Base-by-base conservation (phyloP, 2,329 filamentous ascomycete species). In the Fusarium longipes region DNA sequence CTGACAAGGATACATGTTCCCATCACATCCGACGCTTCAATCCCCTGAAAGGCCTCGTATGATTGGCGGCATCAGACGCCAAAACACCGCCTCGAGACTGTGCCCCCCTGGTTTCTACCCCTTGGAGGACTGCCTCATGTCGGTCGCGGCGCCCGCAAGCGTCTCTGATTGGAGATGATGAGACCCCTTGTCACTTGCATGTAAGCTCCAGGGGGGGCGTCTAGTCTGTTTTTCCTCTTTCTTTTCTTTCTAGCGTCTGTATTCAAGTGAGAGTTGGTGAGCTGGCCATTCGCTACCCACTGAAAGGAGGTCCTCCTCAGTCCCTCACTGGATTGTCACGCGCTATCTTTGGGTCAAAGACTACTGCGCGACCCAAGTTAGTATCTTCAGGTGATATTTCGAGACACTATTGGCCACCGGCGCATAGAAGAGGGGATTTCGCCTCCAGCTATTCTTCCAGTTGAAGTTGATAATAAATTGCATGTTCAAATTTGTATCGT, bases 311-410 rank as follows among this genome's bases (percentile, higher is more conserved):
- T 57, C 63, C 61, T 67, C 59, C 68, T 55, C 51, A 57, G 63
- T 39, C 44, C 57, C 61, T 64, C 50, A 71, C 68, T 70, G 70
- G 70, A 63, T 25, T 63, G 66, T 70, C 61, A 63, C 60, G 63
- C 70, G 68, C 70, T 71, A 68, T 65, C 49, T 68, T 40, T 27
- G 27, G 57, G 57, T 36, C 65, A 52, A 58, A 60, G 62, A 56
- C 70, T 72, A 70, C 67, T 70, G 70, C 67, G 58, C 57, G 58
- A 52, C 53, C n/a, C 67, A 68, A 65, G 64, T 72, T 63, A 64
- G 60, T 48, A 63, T 56, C 33, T 58, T 63, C 51, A 64, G 43
- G 52, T 57, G 69, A 55, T 62, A 63, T 62, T 45, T 56, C 48
- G 58, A 48, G 52, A 39, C 33, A 44, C 51, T 39, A 72, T 72